A percentile compares a stretch with the other conserved stretches of the same genome.
Evolutionary conservation across 768 basidiomycete genomes (phyloP).

Genomic region (Scleroderma citrinum): DNA sequence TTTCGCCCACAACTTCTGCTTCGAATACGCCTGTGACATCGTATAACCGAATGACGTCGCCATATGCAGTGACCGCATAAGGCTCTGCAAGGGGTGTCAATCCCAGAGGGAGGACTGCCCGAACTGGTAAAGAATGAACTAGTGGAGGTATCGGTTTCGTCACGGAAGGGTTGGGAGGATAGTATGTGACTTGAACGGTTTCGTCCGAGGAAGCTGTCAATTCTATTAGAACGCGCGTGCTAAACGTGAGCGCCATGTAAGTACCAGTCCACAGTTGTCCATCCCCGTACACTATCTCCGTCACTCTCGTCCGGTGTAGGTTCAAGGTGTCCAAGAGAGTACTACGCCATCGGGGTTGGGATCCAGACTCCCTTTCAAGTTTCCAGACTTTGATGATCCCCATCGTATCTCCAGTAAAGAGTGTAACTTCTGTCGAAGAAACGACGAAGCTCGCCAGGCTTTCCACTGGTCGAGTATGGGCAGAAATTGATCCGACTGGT

Average conservation of each 20-base stretch:
- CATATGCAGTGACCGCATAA: constrained; percentile 76
- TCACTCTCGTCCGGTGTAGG: constrained; percentile 80
- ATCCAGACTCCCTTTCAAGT: constrained; percentile 38
- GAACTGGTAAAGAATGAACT: constrained; percentile 58
- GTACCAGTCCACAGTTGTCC: constrained; percentile 90
- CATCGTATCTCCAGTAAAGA: constrained; percentile 91
- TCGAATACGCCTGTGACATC: constrained; percentile 66
- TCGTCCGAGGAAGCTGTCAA: constrained; percentile 82
- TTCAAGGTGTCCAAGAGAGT: constrained; percentile 49
- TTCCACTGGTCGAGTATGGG: constrained; percentile 87
- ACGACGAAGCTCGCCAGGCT: constrained; percentile 52
- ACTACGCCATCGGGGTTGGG: constrained; percentile 44
- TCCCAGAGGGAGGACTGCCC: constrained; percentile 40
- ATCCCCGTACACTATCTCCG: constrained; percentile 60
- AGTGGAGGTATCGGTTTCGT: constrained; percentile 42
- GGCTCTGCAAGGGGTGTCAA: constrained; percentile 62
- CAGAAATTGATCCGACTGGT: constrained; percentile 64
- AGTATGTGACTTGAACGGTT: constrained; percentile 59
- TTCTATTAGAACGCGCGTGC: constrained; percentile 1
- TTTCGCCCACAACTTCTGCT: constrained; percentile 44
- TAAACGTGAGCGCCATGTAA: neutral
- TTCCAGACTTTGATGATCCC: constrained; percentile 83
- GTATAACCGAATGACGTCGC: constrained; percentile 76
- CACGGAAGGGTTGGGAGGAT: constrained; percentile 28
- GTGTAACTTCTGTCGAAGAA: constrained; percentile 40